These are phyloP conservation scores for Aspergillus fumigatus DNA, from an alignment of 2,329 filamentous ascomycete species.

Conservation along the genomic window DNA sequence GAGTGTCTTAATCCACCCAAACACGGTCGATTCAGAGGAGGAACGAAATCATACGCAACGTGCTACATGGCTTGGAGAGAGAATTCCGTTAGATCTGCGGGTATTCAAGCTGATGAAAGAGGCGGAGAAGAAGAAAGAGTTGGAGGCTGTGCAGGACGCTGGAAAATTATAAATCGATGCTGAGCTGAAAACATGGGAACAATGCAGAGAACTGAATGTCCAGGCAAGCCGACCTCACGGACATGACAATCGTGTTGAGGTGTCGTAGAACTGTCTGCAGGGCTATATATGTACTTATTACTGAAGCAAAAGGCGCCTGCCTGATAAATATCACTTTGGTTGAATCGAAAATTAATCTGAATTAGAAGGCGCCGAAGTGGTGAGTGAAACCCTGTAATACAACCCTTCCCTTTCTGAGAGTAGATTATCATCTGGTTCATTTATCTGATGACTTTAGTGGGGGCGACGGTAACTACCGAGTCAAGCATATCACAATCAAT, in stretches of 20 bases:
- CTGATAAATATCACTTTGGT: not conserved
- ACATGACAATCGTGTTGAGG: not conserved
- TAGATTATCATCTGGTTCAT: not conserved
- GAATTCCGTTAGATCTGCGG: slow-evolving; percentile 40
- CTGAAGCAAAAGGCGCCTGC: not conserved
- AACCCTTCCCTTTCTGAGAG: not conserved
- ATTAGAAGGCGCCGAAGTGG: not conserved
- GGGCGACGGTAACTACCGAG: too few species aligned
- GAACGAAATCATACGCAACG: slow-evolving; percentile 47
- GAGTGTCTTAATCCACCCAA: slow-evolving; percentile 76
- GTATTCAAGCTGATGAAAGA: slow-evolving; percentile 32
- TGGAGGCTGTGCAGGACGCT: slow-evolving; percentile 6
- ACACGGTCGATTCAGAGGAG: slow-evolving; percentile 55
- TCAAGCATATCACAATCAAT: not conserved
- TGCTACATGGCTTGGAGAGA: slow-evolving; percentile 44
- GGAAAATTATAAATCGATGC: not conserved
- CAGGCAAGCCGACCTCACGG: not conserved
- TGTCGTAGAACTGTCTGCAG: not conserved
- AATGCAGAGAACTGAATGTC: not conserved
- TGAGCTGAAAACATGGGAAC: not conserved
- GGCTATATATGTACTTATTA: not conserved
- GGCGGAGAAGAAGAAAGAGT: slow-evolving; percentile 16
- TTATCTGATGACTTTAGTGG: not conserved
- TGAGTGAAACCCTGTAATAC: not conserved
- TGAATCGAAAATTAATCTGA: not conserved